phyloP scores from a whole-genome alignment of 306 rosid genomes.

The Neltuma alba region DNA sequence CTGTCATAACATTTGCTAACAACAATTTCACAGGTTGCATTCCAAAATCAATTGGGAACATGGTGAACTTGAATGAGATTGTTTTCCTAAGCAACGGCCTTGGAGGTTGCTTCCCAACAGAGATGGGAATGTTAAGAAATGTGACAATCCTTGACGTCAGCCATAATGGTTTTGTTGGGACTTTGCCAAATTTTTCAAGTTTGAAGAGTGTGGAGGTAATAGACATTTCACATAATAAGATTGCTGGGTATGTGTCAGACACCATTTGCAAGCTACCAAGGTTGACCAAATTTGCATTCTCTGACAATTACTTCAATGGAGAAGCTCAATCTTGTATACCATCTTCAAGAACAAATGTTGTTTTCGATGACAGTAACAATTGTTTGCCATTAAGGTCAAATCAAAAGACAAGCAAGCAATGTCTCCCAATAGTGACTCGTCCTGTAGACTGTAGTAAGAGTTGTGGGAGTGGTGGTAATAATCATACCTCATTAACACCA shows the following conservation, averaged over 20 bases:
- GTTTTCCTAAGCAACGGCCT: conserved; percentile 55
- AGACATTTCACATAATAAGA: conserved; percentile 45
- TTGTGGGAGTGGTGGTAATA: conserved; percentile 41
- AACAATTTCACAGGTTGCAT: conserved; percentile 72
- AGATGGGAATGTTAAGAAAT: conserved; percentile 51
- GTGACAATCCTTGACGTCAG: conserved; percentile 51
- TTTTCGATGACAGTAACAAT: conserved; percentile 44
- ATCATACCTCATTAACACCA: background rate
- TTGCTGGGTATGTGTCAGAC: conserved; percentile 56
- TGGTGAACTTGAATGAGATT: conserved; percentile 64
- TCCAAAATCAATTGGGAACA: conserved; percentile 58
- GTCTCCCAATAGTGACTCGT: conserved; percentile 45
- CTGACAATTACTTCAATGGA: conserved; percentile 60
- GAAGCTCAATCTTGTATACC: conserved; percentile 51
- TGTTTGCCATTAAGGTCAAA: conserved; percentile 56
- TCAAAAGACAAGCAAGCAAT: conserved; percentile 51
- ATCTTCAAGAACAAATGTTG: background rate
- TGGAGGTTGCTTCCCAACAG: conserved; percentile 71
- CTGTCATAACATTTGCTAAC: conserved; percentile 63
- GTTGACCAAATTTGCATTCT: conserved; percentile 53
- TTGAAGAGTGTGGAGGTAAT: conserved; percentile 53
- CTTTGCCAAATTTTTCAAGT: conserved; percentile 45
- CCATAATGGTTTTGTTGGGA: conserved; percentile 56
- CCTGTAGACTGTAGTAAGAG: conserved; percentile 61
- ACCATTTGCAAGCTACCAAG: conserved; percentile 55